Evolutionary conservation across 768 basidiomycete species (phyloP).

Genomic region (Rhizopogon rudus): DNA sequence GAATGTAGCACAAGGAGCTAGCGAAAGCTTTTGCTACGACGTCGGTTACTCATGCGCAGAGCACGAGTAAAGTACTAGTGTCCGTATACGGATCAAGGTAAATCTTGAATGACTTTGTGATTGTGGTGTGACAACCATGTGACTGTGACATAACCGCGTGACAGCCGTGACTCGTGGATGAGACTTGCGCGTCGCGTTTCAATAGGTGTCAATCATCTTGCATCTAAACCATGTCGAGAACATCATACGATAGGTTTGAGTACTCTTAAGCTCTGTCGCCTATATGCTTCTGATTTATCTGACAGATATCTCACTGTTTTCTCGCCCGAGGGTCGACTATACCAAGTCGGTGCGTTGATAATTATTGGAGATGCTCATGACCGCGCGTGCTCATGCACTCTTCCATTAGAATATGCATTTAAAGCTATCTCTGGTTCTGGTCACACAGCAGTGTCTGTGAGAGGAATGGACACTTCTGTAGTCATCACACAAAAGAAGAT

Average conservation of each 20-base stretch:
- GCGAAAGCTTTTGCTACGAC: background rate
- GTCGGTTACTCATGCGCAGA: background rate
- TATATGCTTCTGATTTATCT: background rate
- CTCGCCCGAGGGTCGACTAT: slow-evolving; percentile 94
- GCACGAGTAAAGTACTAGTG: background rate
- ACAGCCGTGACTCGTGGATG: slow-evolving; percentile 24
- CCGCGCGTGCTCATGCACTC: slow-evolving; percentile 8
- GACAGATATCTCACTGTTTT: slow-evolving; percentile 91
- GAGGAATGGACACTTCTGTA: slow-evolving; percentile 92
- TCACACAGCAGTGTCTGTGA: slow-evolving; percentile 87
- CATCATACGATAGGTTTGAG: slow-evolving; percentile 83
- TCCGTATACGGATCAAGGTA: background rate
- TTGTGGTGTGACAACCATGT: slow-evolving; percentile 9
- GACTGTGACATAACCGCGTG: slow-evolving; percentile 35
- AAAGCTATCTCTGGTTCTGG: slow-evolving; percentile 98
- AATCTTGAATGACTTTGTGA: background rate
- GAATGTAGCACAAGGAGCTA: background rate
- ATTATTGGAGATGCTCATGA: background rate
- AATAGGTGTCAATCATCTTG: slow-evolving; percentile 10
- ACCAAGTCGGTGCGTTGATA: slow-evolving; percentile 86
- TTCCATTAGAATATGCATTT: slow-evolving; percentile 88
- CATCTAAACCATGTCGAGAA: slow-evolving; percentile 72
- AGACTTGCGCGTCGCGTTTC: slow-evolving; percentile 61
- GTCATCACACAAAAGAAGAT: slow-evolving; percentile 99
- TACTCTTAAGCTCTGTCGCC: background rate